Percentiles rank a stretch among this genome's conserved stretches.
Evolutionary conservation across 2,329 filamentous ascomycete genomes (phyloP).

Genomic region (Pyricularia sp.): DNA sequence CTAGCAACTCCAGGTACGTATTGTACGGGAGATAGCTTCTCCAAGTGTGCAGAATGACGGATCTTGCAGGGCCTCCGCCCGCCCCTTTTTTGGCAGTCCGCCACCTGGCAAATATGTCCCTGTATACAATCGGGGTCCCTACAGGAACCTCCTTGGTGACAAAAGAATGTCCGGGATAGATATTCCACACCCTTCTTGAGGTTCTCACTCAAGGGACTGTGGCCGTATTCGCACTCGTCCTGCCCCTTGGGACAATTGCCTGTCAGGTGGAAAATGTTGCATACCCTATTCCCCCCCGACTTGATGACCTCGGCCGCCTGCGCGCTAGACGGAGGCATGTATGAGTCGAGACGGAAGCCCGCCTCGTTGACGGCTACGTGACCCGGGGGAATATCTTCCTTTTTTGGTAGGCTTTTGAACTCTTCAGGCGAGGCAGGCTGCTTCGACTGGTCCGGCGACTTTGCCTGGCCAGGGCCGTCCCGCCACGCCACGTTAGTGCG

Average conservation of each 20-base stretch:
- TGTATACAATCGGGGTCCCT: slow-evolving; percentile 13
- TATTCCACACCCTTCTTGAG: neutral
- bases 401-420: neutral
- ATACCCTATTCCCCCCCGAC: neutral
- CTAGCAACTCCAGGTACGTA: neutral
- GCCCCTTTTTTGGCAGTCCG: slow-evolving; percentile 17
- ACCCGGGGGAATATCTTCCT: neutral
- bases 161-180: neutral
- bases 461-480: neutral
- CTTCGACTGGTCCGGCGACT: neutral
- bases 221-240: neutral
- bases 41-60: neutral
- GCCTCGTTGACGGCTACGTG: neutral
- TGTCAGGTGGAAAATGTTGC: neutral
- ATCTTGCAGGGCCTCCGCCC: slow-evolving; percentile 18
- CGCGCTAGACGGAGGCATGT: neutral
- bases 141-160: slow-evolving; percentile 18
- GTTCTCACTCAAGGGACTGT: neutral
- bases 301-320: neutral
- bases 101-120: slow-evolving; percentile 19
- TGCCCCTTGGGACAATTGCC: neutral
- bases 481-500: neutral
- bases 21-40: neutral
- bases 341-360: neutral
- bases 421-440: neutral